phyloP scores from a whole-genome alignment of 2,329 filamentous ascomycete genomes.

The Diaporthe sp. region DNA sequence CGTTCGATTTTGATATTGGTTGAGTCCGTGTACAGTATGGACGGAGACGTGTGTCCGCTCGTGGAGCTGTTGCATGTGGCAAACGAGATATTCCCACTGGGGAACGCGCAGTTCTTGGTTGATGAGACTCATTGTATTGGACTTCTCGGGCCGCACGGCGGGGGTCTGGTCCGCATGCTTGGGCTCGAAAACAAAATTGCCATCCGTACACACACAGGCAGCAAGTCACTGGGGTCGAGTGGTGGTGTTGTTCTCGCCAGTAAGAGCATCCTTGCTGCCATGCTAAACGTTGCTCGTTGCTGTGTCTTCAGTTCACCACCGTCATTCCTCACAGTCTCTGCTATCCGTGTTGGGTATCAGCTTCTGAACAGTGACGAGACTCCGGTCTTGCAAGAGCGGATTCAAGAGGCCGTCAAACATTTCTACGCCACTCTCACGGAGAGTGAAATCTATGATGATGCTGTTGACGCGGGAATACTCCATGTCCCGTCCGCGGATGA shows the following conservation, averaged over 20 bases:
- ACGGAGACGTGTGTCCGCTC: conserved; percentile 59
- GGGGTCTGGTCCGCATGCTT: conserved; percentile 63
- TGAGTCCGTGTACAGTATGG: conserved; percentile 63
- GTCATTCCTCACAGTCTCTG: no score
- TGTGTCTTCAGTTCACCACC: no score
- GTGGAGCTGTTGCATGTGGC: conserved; percentile 53
- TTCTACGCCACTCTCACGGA: no score
- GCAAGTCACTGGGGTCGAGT: conserved; percentile 63
- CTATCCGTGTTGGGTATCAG: no score
- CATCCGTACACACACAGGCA: conserved; percentile 64
- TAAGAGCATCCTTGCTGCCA: not conserved
- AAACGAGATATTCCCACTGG: conserved; percentile 50
- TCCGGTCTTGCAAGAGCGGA: no score
- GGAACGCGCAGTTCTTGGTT: conserved; percentile 64
- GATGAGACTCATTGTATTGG: conserved; percentile 71
- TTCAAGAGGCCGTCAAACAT: no score
- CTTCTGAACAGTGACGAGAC: no score
- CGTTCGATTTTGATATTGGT: conserved; percentile 56
- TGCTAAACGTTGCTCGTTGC: not conserved
- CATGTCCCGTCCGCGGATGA: no score
- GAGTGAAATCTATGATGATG: no score
- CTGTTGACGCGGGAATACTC: no score
- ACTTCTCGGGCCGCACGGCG: conserved; percentile 62
- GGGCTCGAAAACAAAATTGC: conserved; percentile 65
- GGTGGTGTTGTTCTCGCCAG: conserved; percentile 44